Evolutionary conservation across 176 grass and related monocot genomes (phyloP).

Genomic region (Panicum miliaceum): DNA sequence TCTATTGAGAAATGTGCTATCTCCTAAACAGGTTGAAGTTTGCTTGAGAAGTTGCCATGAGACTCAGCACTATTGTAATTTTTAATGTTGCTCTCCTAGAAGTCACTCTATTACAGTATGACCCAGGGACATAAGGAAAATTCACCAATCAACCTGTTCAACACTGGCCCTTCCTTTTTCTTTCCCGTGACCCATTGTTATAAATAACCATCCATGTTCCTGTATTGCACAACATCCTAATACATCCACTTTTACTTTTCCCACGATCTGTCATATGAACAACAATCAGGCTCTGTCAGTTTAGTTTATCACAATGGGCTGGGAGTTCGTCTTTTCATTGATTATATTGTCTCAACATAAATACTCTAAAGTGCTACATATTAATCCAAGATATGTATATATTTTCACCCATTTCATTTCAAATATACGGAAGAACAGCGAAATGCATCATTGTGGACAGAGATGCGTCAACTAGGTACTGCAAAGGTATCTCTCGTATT

Average conservation of each 20-base stretch:
- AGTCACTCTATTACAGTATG: slow-evolving; percentile 1
- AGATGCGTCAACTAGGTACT: slow-evolving; percentile 5
- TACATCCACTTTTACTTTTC: neutral
- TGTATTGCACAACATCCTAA: neutral
- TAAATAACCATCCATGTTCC: slow-evolving; percentile 10
- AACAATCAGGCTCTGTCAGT: neutral
- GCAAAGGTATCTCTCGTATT: slow-evolving; percentile 10
- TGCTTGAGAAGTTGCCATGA: slow-evolving; percentile 18
- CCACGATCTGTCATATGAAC: neutral
- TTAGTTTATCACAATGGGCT: neutral
- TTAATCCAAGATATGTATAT: neutral
- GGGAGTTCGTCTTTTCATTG: neutral
- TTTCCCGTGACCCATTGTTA: neutral
- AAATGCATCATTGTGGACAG: neutral
- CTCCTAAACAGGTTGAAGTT: neutral
- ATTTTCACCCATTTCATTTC: neutral
- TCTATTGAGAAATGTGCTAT: slow-evolving; percentile 10
- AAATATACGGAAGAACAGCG: neutral
- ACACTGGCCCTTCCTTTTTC: neutral
- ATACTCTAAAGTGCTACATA: neutral
- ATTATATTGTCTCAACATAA: neutral
- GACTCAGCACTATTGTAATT: neutral
- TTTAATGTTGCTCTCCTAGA: neutral
- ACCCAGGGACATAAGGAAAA: neutral
- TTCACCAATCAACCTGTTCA: neutral